These are phyloP conservation scores for Alternaria sp. DNA, from an alignment of 2,329 filamentous ascomycete species.

Conservation along the genomic window DNA sequence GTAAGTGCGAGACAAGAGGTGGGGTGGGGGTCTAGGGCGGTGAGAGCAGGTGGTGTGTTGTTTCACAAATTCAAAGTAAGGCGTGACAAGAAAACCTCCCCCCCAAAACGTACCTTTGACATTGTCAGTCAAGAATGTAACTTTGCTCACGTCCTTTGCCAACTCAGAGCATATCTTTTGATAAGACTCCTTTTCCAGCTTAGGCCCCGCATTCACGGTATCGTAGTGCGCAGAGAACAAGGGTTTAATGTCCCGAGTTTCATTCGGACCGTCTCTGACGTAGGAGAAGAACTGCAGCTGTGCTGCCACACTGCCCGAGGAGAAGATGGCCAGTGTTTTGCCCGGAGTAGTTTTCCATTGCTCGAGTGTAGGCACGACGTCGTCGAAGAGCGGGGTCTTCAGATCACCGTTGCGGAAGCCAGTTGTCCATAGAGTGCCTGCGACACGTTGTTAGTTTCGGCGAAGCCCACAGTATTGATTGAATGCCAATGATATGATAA, in stretches of 20 bases:
- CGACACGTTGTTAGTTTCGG: slow-evolving; percentile 31
- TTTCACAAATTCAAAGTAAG: slow-evolving; percentile 8
- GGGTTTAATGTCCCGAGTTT: slow-evolving; percentile 53
- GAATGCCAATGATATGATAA: slow-evolving; percentile 12
- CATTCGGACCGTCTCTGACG: slow-evolving; percentile 45
- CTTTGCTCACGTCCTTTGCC: slow-evolving; percentile 58
- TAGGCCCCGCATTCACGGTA: slow-evolving; percentile 80
- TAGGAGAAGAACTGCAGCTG: slow-evolving; percentile 83
- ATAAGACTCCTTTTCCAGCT: slow-evolving; percentile 74
- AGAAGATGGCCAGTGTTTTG: slow-evolving; percentile 76
- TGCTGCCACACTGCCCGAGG: slow-evolving; percentile 79
- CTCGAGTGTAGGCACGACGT: slow-evolving; percentile 72
- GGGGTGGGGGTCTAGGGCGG: slow-evolving; percentile 15
- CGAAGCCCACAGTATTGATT: slow-evolving; percentile 4
- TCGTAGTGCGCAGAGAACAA: slow-evolving; percentile 66
- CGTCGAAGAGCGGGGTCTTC: slow-evolving; percentile 76
- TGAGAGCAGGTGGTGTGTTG: slow-evolving; percentile 16
- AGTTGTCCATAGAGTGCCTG: slow-evolving; percentile 75
- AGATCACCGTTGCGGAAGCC: slow-evolving; percentile 77
- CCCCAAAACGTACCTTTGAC: slow-evolving; percentile 59
- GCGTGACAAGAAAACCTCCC: background rate
- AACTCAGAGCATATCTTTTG: slow-evolving; percentile 66
- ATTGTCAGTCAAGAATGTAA: slow-evolving; percentile 86
- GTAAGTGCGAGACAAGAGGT: slow-evolving; percentile 7
- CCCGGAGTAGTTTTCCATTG: slow-evolving; percentile 64